A percentile compares a stretch with the other conserved stretches of the same genome.
Evolutionary conservation across 139 green algal species (phyloP).

Genomic region (Volvox africanus): DNA sequence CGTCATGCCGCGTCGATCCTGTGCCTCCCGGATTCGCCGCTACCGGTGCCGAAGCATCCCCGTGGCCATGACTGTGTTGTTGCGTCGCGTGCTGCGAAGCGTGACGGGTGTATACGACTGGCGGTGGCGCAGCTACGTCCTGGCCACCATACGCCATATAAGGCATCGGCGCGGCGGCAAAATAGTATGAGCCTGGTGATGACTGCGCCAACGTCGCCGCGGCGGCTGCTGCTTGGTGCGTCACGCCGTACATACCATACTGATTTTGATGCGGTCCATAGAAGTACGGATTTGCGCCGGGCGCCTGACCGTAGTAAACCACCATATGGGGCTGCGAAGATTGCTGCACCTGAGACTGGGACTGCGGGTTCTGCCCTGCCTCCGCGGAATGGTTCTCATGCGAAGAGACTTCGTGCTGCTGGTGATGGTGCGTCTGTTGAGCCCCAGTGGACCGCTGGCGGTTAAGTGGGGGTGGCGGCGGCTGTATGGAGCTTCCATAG

Average conservation of each 20-base stretch:
- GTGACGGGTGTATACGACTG: not conserved
- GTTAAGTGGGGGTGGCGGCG: not conserved
- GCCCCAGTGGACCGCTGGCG: not conserved
- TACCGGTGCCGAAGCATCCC: too few relatives aligned
- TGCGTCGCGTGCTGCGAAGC: not conserved
- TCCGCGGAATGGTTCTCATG: not conserved
- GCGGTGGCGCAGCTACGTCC: not conserved
- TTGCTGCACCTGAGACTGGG: constrained; percentile 11
- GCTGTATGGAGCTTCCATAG: not conserved
- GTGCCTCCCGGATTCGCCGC: too few relatives aligned
- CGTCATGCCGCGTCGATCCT: too few relatives aligned
- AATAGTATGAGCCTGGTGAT: not conserved
- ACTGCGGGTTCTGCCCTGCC: not conserved
- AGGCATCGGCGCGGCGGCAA: not conserved
- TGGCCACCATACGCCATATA: constrained; percentile 6
- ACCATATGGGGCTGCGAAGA: not conserved
- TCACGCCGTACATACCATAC: constrained; percentile 4
- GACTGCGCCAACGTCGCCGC: not conserved
- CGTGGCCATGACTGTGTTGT: not conserved
- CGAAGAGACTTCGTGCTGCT: not conserved
- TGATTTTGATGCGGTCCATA: not conserved
- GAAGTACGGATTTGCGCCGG: not conserved
- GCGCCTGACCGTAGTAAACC: not conserved
- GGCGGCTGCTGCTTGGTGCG: not conserved
- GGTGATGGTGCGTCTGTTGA: not conserved